Evolutionary conservation across 129 eudicot genomes (phyloP), one percentile per base, ranked within the genome.

Genomic region (Artemisia argyi): DNA sequence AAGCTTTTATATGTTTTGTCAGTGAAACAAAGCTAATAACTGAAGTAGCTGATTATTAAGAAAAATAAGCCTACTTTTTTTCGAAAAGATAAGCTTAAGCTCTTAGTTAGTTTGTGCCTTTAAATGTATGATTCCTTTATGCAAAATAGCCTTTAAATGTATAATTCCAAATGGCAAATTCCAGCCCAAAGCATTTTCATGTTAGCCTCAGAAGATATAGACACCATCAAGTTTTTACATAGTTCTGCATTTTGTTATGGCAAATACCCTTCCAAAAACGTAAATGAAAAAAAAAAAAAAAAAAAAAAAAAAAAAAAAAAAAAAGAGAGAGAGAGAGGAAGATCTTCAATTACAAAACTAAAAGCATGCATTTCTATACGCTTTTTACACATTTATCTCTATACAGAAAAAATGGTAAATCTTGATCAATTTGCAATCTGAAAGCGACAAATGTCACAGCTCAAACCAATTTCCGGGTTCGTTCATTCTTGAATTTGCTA

Each of bases 401-500:
- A 47, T 68, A 51, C 57, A 60, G 47, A 71, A 77, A 52, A 69
- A 77, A 49, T 11, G 19, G 14, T 0, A 2, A 68, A 52, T 62
- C 66, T 55, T 4, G 20, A 49, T 49, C 12, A 9, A 13, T 59
- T 0, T 24, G 63, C 19, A 7, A 58, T 19, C 19, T 5, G 15
- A 18, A 42, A 30, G 15, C 16, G 39, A 53, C 24, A 59, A 55
- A 49, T 66, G 46, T 39, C 46, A 39, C 46, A 4, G 15, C 71
- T 84, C 80, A 81, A 44, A 81, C 87, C 80, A 82, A 73, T 58
- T 62, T 79, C 78, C 61, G 65, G 2, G 68, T 57, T 30, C 75
- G 68, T 75, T 92, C 95, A 48, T 76, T 85, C 82, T 81, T 85
- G 74, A 87, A 92, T 75, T 72, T 69, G 74, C 80, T 65, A 65